Conservation (phyloP, 345 rosid genomes). For the Iberis pinnata region DNA sequence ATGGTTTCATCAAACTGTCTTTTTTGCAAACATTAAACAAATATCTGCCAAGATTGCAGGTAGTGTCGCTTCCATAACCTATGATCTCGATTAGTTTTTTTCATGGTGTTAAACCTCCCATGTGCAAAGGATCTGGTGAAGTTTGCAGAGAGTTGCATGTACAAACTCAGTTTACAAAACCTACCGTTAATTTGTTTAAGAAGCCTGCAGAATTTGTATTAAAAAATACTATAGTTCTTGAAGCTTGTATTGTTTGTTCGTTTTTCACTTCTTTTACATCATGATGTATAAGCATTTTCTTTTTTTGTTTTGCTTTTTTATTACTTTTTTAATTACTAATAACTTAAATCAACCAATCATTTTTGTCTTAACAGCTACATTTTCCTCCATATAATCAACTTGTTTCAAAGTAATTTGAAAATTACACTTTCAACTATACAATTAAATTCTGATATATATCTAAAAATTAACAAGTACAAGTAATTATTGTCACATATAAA, state of each 20-base stretch:
- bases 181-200: constrained; percentile 62
- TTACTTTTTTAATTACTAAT: no score
- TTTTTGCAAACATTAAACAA: constrained; percentile 73
- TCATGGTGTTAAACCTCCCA: constrained; percentile 73
- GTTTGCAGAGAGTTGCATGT: constrained; percentile 93
- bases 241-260: constrained; percentile 23
- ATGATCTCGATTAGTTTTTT: constrained; percentile 69
- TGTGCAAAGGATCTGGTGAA: constrained; percentile 72
- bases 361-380: no score
- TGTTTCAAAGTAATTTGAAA: no score
- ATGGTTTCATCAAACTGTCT: constrained; percentile 88
- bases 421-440: no score
- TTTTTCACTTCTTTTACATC: neutral
- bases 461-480: no score
- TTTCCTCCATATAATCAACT: no score
- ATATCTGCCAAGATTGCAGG: constrained; percentile 92
- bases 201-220: constrained; percentile 3
- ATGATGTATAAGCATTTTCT: no score
- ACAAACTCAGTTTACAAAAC: constrained; percentile 68
- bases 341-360: no score
- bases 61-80: constrained; percentile 78
- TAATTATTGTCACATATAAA: no score
- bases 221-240: constrained; percentile 4
- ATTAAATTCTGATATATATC: no score
- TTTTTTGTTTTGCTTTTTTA: no score